A percentile compares a stretch with the other conserved stretches of the same genome.
Conservation (phyloP, 257 asterid genomes). For the Capsicum pubescens region DNA sequence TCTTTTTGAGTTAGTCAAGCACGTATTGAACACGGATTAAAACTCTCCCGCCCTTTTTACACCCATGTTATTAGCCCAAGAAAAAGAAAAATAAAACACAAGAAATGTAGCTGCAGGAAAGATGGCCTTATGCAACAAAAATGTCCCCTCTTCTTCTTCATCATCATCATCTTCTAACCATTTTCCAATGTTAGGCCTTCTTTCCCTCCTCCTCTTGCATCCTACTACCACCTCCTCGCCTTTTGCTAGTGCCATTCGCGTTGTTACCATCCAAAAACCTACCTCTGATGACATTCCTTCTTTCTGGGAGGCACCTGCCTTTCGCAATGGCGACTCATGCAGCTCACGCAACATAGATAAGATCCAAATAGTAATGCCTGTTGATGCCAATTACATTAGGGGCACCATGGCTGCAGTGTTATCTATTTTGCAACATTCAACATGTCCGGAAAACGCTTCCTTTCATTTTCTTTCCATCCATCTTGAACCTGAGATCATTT, state of each 20-base stretch:
- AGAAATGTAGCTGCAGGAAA: slow-evolving; percentile 44
- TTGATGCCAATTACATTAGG: slow-evolving; percentile 73
- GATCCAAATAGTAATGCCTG: slow-evolving; percentile 80
- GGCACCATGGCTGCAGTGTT: slow-evolving; percentile 84
- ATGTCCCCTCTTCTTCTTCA: slow-evolving; percentile 35
- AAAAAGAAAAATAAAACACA: background rate
- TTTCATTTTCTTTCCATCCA: slow-evolving; percentile 74
- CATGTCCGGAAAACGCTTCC: slow-evolving; percentile 75
- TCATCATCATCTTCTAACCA: slow-evolving; percentile 11
- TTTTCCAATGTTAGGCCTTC: slow-evolving; percentile 72
- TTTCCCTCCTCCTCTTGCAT: slow-evolving; percentile 66
- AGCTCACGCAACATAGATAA: slow-evolving; percentile 26
- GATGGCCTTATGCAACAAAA: slow-evolving; percentile 76
- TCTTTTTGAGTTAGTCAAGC: background rate
- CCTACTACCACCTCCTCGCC: slow-evolving; percentile 34
- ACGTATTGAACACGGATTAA: slow-evolving; percentile 25
- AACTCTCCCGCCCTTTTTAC: background rate
- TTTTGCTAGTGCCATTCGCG: slow-evolving; percentile 51
- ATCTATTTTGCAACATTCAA: slow-evolving; percentile 76
- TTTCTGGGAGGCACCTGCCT: slow-evolving; percentile 82
- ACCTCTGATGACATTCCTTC: slow-evolving; percentile 39
- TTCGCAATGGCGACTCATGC: slow-evolving; percentile 70
- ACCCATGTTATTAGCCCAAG: slow-evolving; percentile 9
- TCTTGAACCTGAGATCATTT: slow-evolving; percentile 51
- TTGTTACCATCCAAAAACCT: slow-evolving; percentile 43